A percentile compares a stretch with the other conserved stretches of the same genome.
These are phyloP conservation scores for Nothophaeocryptopus gaeumannii DNA, from an alignment of 2,329 filamentous ascomycete genomes.

Conservation along the genomic window DNA sequence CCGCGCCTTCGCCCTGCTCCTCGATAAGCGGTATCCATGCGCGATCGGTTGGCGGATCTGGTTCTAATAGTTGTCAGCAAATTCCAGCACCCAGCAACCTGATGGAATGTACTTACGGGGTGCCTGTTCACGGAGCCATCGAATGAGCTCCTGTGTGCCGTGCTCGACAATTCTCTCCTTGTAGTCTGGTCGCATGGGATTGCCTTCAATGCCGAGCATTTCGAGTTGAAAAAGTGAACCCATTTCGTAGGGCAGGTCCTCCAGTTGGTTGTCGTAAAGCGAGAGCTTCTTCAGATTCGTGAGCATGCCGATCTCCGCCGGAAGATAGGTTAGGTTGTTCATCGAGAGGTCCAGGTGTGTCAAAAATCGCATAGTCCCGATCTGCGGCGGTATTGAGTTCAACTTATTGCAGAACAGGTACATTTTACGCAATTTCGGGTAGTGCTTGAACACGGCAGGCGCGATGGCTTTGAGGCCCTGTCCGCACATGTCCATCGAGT, in stretches of 20 bases:
- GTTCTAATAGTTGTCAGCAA: constrained; percentile 52
- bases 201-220: constrained; percentile 86
- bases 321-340: constrained; percentile 79
- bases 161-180: constrained; percentile 83
- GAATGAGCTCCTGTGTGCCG: constrained; percentile 81
- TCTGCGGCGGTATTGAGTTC: constrained; percentile 70
- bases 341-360: constrained; percentile 82
- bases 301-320: constrained; percentile 93
- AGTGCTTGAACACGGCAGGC: constrained; percentile 71
- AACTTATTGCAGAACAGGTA: constrained; percentile 94
- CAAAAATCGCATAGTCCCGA: constrained; percentile 78
- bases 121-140: constrained; percentile 76
- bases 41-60: constrained; percentile 71
- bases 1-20: constrained; percentile 40
- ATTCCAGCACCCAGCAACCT: too few species aligned
- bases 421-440: constrained; percentile 84
- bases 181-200: constrained; percentile 69
- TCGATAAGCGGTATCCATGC: constrained; percentile 74
- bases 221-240: constrained; percentile 87
- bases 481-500: constrained; percentile 91
- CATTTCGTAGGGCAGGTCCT: constrained; percentile 77
- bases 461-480: constrained; percentile 85
- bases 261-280: constrained; percentile 87
- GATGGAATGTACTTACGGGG: constrained; percentile 61
- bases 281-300: constrained; percentile 82